phyloP scores from a whole-genome alignment of 2,329 filamentous ascomycete species.

The Fonsecaea erecta region DNA sequence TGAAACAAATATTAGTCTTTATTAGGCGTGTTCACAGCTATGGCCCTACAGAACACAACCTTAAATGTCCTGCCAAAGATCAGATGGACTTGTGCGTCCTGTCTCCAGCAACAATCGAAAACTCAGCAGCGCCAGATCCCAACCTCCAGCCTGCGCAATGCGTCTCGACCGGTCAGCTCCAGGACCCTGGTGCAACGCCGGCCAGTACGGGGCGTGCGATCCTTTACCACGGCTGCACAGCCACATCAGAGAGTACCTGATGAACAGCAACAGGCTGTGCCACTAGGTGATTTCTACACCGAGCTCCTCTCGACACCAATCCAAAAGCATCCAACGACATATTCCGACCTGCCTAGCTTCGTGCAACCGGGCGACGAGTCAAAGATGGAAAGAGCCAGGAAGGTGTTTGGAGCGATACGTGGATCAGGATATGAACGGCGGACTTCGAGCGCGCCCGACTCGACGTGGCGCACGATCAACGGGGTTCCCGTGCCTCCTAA shows the following conservation, averaged over 20 bases:
- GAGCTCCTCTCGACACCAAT: slow-evolving; percentile 46
- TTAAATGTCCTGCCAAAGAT: not conserved
- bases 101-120: slow-evolving; percentile 16
- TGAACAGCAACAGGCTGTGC: slow-evolving; percentile 44
- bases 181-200: not conserved
- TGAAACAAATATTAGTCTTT: not conserved
- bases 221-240: slow-evolving; percentile 4
- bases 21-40: not conserved
- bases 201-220: not conserved
- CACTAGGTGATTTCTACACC: slow-evolving; percentile 51
- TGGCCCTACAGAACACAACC: not conserved
- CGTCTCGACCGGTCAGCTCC: not conserved
- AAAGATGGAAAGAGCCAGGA: slow-evolving; percentile 58
- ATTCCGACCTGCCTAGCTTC: slow-evolving; percentile 31
- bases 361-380: slow-evolving; percentile 35
- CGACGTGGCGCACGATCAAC: slow-evolving; percentile 65
- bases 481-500: slow-evolving; percentile 81
- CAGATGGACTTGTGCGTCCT: slow-evolving; percentile 23
- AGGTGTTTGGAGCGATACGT: slow-evolving; percentile 82
- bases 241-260: slow-evolving; percentile 8
- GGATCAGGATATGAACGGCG: slow-evolving; percentile 72
- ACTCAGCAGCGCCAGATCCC: not conserved
- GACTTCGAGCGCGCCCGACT: slow-evolving; percentile 48
- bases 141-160: not conserved
- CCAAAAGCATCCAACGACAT: slow-evolving; percentile 27